phyloP scores from a whole-genome alignment of 2,329 filamentous ascomycete species.

The Aspergillus ibericus region DNA sequence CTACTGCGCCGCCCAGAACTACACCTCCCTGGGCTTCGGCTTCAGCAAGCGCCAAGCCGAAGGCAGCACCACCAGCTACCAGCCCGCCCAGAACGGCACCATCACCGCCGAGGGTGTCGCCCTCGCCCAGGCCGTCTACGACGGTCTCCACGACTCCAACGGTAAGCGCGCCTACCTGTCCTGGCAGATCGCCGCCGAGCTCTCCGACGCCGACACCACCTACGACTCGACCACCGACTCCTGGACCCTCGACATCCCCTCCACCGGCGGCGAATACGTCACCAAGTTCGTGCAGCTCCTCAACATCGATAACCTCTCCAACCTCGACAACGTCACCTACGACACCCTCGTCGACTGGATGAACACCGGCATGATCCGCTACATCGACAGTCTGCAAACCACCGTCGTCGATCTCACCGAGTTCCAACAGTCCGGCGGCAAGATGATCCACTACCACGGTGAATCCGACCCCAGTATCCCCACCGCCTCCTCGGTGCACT shows the following conservation, averaged over 20 bases:
- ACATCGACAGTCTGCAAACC: constrained; percentile 55
- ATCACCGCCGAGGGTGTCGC: constrained; percentile 30
- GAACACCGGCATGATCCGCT: constrained; percentile 49
- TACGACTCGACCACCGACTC: constrained; percentile 30
- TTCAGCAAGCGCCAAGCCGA: constrained; percentile 27
- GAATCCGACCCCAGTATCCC: constrained; percentile 57
- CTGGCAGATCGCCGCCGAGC: constrained; percentile 30
- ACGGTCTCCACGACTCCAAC: constrained; percentile 45
- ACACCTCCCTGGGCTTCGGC: constrained; percentile 29
- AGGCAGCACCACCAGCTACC: constrained; percentile 26
- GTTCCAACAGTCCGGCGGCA: constrained; percentile 54
- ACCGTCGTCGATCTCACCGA: constrained; percentile 54
- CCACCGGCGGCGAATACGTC: constrained; percentile 43
- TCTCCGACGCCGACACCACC: constrained; percentile 26
- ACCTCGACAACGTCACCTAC: constrained; percentile 53
- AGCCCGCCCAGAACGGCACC: constrained; percentile 34
- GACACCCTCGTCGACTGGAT: constrained; percentile 60
- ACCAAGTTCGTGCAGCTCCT: constrained; percentile 32
- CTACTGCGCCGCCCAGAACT: constrained; percentile 40
- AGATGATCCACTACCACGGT: constrained; percentile 60
- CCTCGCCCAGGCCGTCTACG: constrained; percentile 38
- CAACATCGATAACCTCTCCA: constrained; percentile 40
- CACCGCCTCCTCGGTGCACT: constrained; percentile 55
- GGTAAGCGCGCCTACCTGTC: constrained; percentile 45
- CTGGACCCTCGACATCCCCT: constrained; percentile 33